Evolutionary conservation across 805 yeast species (phyloP).

Genomic region (Hanseniaspora lindneri): DNA sequence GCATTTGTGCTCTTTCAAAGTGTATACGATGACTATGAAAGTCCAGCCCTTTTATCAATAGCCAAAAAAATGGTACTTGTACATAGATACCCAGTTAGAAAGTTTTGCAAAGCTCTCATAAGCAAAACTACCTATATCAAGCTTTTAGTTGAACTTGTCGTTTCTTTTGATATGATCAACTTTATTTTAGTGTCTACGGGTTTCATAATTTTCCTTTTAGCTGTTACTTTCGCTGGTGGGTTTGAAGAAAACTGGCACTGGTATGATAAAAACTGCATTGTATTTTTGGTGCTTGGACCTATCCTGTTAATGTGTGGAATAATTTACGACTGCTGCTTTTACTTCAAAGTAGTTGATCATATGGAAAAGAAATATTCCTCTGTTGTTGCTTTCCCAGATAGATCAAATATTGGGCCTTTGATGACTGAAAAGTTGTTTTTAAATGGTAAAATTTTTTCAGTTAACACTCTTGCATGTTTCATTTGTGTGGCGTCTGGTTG

Average conservation of each 20-base stretch:
- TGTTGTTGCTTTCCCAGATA: background rate
- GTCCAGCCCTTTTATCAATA: conserved; percentile 1
- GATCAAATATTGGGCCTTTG: conserved; percentile 16
- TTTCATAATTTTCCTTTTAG: conserved; percentile 21
- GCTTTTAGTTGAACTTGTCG: conserved; percentile 15
- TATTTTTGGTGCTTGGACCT: conserved; percentile 3
- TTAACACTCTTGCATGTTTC: conserved; percentile 20
- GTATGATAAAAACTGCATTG: conserved; percentile 8
- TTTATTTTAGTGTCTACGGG: conserved; percentile 22
- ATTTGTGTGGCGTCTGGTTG: conserved; percentile 20
- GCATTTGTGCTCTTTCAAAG: conserved; percentile 18
- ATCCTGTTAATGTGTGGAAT: background rate
- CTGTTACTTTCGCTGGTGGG: conserved; percentile 20
- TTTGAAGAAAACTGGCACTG: conserved; percentile 9
- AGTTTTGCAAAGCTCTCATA: background rate
- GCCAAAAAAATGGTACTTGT: background rate
- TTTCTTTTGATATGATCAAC: conserved; percentile 22
- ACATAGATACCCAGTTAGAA: conserved; percentile 1
- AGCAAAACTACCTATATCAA: background rate
- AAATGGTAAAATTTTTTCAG: conserved; percentile 19
- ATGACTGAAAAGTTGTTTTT: conserved; percentile 19
- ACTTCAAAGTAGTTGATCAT: conserved; percentile 10
- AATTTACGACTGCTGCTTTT: conserved; percentile 8
- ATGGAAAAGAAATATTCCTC: background rate
- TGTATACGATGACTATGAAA: conserved; percentile 6